These are phyloP conservation scores for Rhizophagus sp. DNA, from an alignment of 192 early-diverging fungal species.

Conservation along the genomic window DNA sequence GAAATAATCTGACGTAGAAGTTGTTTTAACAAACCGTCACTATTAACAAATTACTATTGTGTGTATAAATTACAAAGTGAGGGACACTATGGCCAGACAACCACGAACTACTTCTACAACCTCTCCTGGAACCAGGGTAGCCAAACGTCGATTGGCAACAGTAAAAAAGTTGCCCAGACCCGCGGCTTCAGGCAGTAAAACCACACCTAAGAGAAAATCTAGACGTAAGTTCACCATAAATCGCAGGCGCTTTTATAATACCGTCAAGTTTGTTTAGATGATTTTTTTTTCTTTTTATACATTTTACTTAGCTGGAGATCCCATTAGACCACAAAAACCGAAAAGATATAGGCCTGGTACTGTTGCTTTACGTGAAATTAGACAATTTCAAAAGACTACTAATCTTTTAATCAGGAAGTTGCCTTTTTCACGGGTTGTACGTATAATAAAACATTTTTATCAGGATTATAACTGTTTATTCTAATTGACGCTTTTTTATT, in stretches of 20 bases:
- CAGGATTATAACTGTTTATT: not conserved
- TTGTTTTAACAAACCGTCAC: not conserved
- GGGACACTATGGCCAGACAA: not conserved
- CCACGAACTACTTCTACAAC: not conserved
- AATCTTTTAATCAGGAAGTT: conserved; percentile 79
- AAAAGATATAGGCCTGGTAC: conserved; percentile 71
- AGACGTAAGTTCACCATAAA: not conserved
- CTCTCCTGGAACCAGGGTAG: not conserved
- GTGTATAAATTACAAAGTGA: no score
- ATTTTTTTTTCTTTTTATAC: not conserved
- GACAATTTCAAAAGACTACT: conserved; percentile 81
- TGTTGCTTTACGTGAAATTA: conserved; percentile 81
- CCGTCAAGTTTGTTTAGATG: not conserved
- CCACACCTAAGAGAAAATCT: not conserved
- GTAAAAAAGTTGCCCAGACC: not conserved
- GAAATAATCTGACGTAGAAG: not conserved
- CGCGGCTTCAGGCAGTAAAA: not conserved
- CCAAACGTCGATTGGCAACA: conserved; percentile 1
- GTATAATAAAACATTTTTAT: conserved; percentile 27
- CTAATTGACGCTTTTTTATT: not conserved
- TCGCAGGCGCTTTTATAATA: not conserved
- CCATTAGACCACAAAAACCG: not conserved
- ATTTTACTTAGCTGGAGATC: not conserved
- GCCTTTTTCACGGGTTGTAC: conserved; percentile 83
- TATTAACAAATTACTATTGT: not conserved